Conservation (phyloP, 768 basidiomycete genomes). For the Agrocybe pediades region DNA sequence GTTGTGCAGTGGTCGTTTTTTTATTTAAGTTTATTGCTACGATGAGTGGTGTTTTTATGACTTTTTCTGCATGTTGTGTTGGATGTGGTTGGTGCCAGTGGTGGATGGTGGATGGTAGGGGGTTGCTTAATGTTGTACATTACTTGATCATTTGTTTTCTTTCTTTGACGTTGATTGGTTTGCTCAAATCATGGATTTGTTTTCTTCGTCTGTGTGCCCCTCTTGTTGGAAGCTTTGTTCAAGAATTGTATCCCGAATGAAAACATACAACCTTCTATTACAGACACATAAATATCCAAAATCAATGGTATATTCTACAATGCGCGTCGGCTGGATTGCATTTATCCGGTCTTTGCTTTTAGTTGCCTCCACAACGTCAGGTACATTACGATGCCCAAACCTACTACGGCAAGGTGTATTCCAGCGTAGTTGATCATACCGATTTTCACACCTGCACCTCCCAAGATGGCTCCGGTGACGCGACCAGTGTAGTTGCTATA, state of each 20-base stretch:
- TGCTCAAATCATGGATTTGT: background rate
- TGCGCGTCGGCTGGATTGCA: too few species aligned
- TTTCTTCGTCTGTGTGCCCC: too few species aligned
- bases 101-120: background rate
- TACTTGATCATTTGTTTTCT: conserved; percentile 14
- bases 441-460: conserved; percentile 58
- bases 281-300: too few species aligned
- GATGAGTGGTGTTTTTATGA: background rate
- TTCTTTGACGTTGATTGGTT: background rate
- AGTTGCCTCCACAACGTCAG: conserved; percentile 59
- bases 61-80: background rate
- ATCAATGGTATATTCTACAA: background rate
- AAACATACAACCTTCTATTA: too few species aligned
- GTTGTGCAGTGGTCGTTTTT: background rate
- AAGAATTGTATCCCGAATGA: too few species aligned
- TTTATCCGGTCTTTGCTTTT: conserved; percentile 64
- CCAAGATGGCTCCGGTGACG: conserved; percentile 67
- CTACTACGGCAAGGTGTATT: conserved; percentile 61
- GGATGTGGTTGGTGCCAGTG: background rate
- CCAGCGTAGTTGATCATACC: conserved; percentile 66
- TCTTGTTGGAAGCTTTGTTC: too few species aligned
- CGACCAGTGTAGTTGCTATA: conserved; percentile 72
- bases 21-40: conserved; percentile 4
- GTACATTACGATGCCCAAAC: conserved; percentile 57
- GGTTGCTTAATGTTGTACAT: conserved; percentile 16